A percentile compares a stretch with the other conserved stretches of the same genome.
Conservation (phyloP, 768 basidiomycete genomes). For the Gloeostereum incarnatum region DNA sequence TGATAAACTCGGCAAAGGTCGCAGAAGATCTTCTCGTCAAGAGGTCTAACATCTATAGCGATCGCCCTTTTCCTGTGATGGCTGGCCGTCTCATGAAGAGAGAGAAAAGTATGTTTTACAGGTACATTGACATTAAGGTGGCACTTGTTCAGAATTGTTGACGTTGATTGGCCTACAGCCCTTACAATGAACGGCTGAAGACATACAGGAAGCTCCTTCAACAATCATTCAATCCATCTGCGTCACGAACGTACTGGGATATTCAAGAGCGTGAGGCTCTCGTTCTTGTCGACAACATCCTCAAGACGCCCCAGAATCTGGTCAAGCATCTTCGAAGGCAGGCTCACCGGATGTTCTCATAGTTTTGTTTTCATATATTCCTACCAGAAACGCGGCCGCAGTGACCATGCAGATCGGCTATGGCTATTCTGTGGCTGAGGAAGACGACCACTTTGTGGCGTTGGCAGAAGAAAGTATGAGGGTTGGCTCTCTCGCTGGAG, state of each 20-base stretch:
- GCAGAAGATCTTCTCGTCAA: slow-evolving; percentile 27
- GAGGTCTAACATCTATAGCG: slow-evolving; percentile 29
- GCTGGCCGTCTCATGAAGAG: slow-evolving; percentile 2
- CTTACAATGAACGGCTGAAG: slow-evolving; percentile 11
- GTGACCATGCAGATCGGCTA: slow-evolving; percentile 12
- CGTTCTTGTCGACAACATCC: slow-evolving; percentile 8
- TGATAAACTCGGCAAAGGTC: slow-evolving; percentile 18
- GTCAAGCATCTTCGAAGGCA: slow-evolving; percentile 9
- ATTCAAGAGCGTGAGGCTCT: slow-evolving; percentile 8
- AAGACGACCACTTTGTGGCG: slow-evolving; percentile 10
- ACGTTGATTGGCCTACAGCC: slow-evolving; percentile 1
- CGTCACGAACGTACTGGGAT: slow-evolving; percentile 3
- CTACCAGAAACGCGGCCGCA: slow-evolving; percentile 9
- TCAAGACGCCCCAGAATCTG: slow-evolving; percentile 7
- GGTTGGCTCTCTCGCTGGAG: slow-evolving; percentile 7
- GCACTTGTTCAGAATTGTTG: not conserved
- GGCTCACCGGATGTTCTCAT: not conserved
- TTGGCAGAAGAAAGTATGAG: slow-evolving; percentile 18
- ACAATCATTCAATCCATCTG: slow-evolving; percentile 8
- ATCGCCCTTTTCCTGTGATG: slow-evolving; percentile 16
- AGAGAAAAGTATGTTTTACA: slow-evolving; percentile 12
- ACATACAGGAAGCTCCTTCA: slow-evolving; percentile 11
- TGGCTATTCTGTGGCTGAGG: slow-evolving; percentile 9
- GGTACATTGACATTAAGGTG: slow-evolving; percentile 2
- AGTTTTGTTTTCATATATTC: not conserved